Evolutionary conservation across 768 basidiomycete species (phyloP).

Genomic region (Calocera cornea): DNA sequence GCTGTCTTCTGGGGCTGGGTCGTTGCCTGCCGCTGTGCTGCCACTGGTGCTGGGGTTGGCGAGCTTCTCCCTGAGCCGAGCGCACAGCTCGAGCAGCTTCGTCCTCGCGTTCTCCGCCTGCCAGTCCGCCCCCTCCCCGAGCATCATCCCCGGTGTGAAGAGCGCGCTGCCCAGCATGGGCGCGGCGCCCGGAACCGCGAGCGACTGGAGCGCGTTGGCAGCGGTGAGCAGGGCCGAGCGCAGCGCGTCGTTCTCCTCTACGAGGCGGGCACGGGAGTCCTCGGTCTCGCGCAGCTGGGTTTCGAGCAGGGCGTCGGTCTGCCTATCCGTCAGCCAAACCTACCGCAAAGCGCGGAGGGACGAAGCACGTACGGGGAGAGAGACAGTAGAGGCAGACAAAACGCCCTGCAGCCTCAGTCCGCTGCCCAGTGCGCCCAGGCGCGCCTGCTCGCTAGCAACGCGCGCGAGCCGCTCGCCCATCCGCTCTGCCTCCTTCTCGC

Average conservation of each 20-base stretch:
- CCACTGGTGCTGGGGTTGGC: background rate
- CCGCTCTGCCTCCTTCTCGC: conserved; percentile 65
- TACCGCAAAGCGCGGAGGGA: conserved; percentile 18
- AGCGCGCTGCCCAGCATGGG: background rate
- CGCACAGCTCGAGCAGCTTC: background rate
- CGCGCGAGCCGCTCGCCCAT: conserved; percentile 64
- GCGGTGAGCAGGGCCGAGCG: conserved; percentile 45
- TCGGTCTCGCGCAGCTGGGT: conserved; percentile 62
- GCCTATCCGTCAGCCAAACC: conserved; percentile 26
- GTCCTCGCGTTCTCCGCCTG: background rate
- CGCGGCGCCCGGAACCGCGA: conserved; percentile 14
- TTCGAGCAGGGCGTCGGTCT: conserved; percentile 45
- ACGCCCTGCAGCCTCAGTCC: conserved; percentile 34
- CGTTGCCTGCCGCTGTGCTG: too few species aligned
- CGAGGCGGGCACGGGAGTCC: conserved; percentile 43
- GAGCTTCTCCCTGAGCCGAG: background rate
- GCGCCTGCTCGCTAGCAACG: conserved; percentile 52
- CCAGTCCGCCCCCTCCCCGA: background rate
- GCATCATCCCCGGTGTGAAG: background rate
- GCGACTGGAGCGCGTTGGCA: conserved; percentile 41
- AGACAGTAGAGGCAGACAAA: background rate
- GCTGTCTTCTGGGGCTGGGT: too few species aligned
- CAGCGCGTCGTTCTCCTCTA: conserved; percentile 50
- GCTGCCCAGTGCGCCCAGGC: conserved; percentile 35
- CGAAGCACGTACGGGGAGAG: conserved; percentile 7